phyloP scores from a whole-genome alignment of 116 monocot genomes.

The Dioscorea cayenensis region DNA sequence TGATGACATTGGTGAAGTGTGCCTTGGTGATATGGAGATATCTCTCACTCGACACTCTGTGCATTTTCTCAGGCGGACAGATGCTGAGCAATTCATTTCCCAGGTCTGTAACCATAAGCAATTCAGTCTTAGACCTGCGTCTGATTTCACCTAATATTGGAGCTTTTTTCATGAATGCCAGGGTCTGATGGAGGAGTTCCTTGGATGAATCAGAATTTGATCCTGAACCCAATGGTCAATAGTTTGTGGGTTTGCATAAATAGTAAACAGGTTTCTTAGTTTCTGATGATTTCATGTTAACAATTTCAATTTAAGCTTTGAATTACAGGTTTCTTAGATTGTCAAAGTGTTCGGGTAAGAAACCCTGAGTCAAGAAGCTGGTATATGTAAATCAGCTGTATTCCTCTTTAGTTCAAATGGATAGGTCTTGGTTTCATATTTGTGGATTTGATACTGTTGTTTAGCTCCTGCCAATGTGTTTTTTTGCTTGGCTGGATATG shows the following conservation, averaged over 20 bases:
- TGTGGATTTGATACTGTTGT: no score
- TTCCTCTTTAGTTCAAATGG: no score
- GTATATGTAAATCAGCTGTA: no score
- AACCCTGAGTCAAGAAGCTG: no score
- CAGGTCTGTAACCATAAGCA: slow-evolving; percentile 41
- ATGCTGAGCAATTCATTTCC: slow-evolving; percentile 81
- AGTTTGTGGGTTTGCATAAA: not conserved
- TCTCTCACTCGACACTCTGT: slow-evolving; percentile 68
- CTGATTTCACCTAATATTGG: slow-evolving; percentile 1
- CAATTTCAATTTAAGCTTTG: not conserved
- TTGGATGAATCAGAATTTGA: slow-evolving; percentile 34
- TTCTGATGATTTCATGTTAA: not conserved
- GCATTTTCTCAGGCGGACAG: slow-evolving; percentile 81
- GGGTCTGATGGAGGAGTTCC: slow-evolving; percentile 91
- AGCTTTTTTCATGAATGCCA: slow-evolving; percentile 9
- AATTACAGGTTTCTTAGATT: no score
- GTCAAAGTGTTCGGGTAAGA: no score
- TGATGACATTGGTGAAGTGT: slow-evolving; percentile 69
- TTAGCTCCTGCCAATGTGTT: no score
- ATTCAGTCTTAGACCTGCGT: not conserved
- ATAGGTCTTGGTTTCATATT: no score
- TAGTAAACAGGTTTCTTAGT: not conserved
- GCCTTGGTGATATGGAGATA: slow-evolving; percentile 61
- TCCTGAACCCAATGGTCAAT: not conserved
- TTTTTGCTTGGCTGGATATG: no score